phyloP scores from a whole-genome alignment of 495 filamentous ascomycete species.

The Aspergillus steynii region DNA sequence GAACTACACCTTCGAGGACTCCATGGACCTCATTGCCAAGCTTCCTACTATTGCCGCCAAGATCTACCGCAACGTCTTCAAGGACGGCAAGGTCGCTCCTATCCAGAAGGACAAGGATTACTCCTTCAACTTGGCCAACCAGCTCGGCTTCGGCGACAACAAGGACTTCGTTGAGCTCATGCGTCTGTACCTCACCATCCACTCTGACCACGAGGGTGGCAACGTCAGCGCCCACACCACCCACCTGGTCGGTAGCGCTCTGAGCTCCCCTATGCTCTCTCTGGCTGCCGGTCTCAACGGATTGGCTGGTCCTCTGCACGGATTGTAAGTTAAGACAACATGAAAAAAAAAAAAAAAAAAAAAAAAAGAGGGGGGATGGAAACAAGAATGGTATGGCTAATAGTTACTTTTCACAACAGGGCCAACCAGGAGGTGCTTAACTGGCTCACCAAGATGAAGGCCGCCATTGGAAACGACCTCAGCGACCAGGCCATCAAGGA shows the following conservation, averaged over 20 bases:
- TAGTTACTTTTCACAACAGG: conserved; percentile 31
- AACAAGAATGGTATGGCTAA: conserved; percentile 17
- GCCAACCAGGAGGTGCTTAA: conserved; percentile 99
- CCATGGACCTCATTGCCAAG: conserved; percentile 99
- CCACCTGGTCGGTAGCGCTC: conserved; percentile 93
- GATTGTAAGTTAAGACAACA: conserved; percentile 56
- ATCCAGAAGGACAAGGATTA: conserved; percentile 99
- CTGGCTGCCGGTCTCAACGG: conserved; percentile 95
- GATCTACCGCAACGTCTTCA: conserved; percentile 99
- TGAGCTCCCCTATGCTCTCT: conserved; percentile 96
- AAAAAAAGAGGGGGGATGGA: not conserved
- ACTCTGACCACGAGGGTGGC: conserved; percentile 98
- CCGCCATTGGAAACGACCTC: conserved; percentile 85
- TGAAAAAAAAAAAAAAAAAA: not conserved
- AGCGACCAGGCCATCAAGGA: conserved; percentile 94
- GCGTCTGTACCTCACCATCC: conserved; percentile 97
- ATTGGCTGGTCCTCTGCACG: conserved; percentile 96
- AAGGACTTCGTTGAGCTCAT: conserved; percentile 97
- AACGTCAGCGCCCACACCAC: conserved; percentile 99
- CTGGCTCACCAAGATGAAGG: conserved; percentile 99
- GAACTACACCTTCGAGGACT: conserved; percentile 98
- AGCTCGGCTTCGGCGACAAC: conserved; percentile 94
- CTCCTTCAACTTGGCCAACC: conserved; percentile 97
- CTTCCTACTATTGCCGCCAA: conserved; percentile 94
- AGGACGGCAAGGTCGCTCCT: conserved; percentile 95